These are phyloP conservation scores for Canavalia gladiata DNA, from an alignment of 306 rosid species.

Conservation along the genomic window DNA sequence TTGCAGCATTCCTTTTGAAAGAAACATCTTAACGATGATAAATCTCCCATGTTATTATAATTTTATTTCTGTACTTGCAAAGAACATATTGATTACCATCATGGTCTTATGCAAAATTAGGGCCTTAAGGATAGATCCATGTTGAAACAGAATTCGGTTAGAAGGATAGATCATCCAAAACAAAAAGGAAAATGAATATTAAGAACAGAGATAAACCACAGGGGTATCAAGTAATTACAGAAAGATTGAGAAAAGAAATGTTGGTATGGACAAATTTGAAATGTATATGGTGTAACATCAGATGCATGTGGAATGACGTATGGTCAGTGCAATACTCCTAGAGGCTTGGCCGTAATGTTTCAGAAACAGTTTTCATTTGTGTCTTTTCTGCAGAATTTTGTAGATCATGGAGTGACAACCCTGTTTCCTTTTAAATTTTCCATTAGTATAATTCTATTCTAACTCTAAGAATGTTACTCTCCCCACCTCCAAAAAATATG, in stretches of 20 bases:
- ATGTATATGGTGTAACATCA: neutral
- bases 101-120: too few species aligned
- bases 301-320: neutral
- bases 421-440: neutral
- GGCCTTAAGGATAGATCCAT: neutral
- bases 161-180: neutral
- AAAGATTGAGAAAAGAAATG: neutral
- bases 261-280: neutral
- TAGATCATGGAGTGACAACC: neutral
- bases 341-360: too few species aligned
- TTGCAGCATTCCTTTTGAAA: neutral
- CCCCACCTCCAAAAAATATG: too few species aligned
- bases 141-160: neutral
- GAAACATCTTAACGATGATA: neutral
- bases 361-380: neutral
- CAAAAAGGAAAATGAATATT: neutral
- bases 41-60: neutral
- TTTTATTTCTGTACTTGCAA: too few species aligned
- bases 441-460: neutral
- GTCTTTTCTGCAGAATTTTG: neutral
- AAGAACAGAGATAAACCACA: neutral
- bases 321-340: neutral
- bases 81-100: too few species aligned
- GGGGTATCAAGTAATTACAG: too few species aligned
- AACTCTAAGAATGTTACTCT: neutral